Percentiles rank a stretch among this genome's conserved stretches.
Conservation (phyloP, 495 filamentous ascomycete genomes). For the Astrocystis sublimbata region DNA sequence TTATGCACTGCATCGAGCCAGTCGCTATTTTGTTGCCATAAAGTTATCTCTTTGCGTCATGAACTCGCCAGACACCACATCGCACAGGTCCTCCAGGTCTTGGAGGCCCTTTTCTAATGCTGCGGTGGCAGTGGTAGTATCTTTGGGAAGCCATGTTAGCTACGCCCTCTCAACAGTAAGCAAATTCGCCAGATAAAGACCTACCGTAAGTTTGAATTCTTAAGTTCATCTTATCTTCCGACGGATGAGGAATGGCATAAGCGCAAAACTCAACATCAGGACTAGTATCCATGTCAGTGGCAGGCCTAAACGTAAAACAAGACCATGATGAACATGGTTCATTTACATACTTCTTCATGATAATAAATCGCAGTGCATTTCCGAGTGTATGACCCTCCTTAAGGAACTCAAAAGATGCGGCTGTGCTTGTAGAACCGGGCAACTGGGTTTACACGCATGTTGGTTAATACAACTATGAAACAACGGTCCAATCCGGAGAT, state of each 20-base stretch:
- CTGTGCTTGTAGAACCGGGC: slow-evolving; percentile 68
- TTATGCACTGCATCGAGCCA: not conserved
- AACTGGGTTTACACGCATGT: slow-evolving; percentile 48
- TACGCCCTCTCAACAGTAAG: not conserved
- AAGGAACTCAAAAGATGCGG: slow-evolving; percentile 78
- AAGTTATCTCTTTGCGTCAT: slow-evolving; percentile 64
- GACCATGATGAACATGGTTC: not conserved
- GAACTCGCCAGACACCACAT: slow-evolving; percentile 88
- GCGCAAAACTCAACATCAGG: slow-evolving; percentile 97
- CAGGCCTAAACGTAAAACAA: not conserved
- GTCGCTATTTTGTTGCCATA: slow-evolving; percentile 35
- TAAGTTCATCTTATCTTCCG: slow-evolving; percentile 93
- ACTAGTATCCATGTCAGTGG: slow-evolving; percentile 45
- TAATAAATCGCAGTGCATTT: slow-evolving; percentile 89
- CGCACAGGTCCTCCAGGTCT: slow-evolving; percentile 86
- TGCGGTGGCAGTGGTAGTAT: slow-evolving; percentile 75
- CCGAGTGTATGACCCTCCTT: slow-evolving; percentile 94
- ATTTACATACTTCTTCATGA: slow-evolving; percentile 90
- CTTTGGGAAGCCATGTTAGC: slow-evolving; percentile 52
- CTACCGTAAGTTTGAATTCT: slow-evolving; percentile 94
- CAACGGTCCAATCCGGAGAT: not conserved
- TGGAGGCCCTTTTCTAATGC: slow-evolving; percentile 86
- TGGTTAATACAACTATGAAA: slow-evolving; percentile 6
- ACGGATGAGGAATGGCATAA: slow-evolving; percentile 96
- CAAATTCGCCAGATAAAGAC: slow-evolving; percentile 23